A percentile compares a stretch with the other conserved stretches of the same genome.
Conservation (phyloP, 1,139 yeast genomes). For the Geotrichum aggregatum region DNA sequence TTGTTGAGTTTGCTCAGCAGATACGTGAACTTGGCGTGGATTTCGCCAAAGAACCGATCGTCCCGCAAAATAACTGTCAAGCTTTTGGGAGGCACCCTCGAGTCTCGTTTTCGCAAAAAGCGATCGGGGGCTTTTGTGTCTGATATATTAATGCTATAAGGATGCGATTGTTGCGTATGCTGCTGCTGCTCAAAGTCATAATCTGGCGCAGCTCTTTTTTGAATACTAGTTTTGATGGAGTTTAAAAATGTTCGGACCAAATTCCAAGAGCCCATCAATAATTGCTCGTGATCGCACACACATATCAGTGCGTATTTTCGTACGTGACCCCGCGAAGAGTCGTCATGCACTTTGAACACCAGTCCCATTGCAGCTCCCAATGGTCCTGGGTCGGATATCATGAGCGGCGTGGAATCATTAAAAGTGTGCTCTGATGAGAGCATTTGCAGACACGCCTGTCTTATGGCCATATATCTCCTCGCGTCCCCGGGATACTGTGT, state of each 20-base stretch:
- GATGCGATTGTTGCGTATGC: background rate
- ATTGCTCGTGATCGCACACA: constrained; percentile 54
- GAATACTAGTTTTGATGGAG: constrained; percentile 51
- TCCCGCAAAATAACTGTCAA: constrained; percentile 60
- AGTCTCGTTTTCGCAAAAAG: constrained; percentile 49
- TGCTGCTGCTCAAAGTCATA: constrained; percentile 20
- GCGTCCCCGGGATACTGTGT: constrained; percentile 65
- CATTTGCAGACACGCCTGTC: constrained; percentile 46
- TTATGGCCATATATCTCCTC: constrained; percentile 49
- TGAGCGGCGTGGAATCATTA: constrained; percentile 62
- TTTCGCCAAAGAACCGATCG: constrained; percentile 52
- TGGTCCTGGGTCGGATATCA: constrained; percentile 60
- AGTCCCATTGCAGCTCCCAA: constrained; percentile 64
- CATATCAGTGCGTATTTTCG: constrained; percentile 66
- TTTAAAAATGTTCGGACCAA: constrained; percentile 49
- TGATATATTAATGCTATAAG: background rate
- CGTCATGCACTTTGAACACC: constrained; percentile 65
- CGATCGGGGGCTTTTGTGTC: constrained; percentile 43
- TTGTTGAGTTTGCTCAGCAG: constrained; percentile 40
- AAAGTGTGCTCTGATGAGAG: constrained; percentile 70
- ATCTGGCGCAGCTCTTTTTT: constrained; percentile 42
- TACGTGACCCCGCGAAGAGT: constrained; percentile 73
- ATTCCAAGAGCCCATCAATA: constrained; percentile 56
- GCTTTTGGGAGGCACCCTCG: constrained; percentile 47
- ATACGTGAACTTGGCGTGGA: constrained; percentile 48